Evolutionary conservation across 441 rosid species (phyloP).

Genomic region (Sinapis alba): DNA sequence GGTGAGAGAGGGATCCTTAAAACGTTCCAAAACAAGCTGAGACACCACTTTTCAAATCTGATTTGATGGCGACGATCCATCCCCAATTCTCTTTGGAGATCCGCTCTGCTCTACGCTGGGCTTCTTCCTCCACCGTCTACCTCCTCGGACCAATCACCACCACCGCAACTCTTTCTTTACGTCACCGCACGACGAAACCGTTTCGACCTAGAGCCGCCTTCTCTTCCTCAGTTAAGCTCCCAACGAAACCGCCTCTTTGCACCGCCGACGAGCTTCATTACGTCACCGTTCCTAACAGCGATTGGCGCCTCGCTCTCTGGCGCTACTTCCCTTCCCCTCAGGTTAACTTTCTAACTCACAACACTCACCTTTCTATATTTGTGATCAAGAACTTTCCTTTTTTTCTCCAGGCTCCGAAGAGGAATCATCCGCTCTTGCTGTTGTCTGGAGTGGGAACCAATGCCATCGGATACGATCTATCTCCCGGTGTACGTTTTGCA

Average conservation of each 20-base stretch:
- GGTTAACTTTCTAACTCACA: slow-evolving; percentile 43
- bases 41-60: slow-evolving; percentile 12
- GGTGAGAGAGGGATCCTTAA: background rate
- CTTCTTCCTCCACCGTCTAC: slow-evolving; percentile 50
- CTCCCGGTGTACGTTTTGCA: slow-evolving; percentile 62
- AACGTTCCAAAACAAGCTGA: background rate
- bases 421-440: slow-evolving; percentile 88
- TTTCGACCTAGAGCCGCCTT: slow-evolving; percentile 57
- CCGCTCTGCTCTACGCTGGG: slow-evolving; percentile 51
- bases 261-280: slow-evolving; percentile 94
- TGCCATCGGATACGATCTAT: slow-evolving; percentile 95
- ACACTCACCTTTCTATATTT: background rate
- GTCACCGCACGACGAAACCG: slow-evolving; percentile 20
- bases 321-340: slow-evolving; percentile 83
- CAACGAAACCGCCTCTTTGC: slow-evolving; percentile 72
- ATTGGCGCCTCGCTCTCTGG: slow-evolving; percentile 98
- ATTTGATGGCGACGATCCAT: slow-evolving; percentile 36
- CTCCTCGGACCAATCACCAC: slow-evolving; percentile 37
- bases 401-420: slow-evolving; percentile 75
- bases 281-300: slow-evolving; percentile 64
- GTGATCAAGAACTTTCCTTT: background rate
- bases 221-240: slow-evolving; percentile 48
- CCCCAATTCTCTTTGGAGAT: slow-evolving; percentile 53
- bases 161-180: slow-evolving; percentile 18
- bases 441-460: slow-evolving; percentile 95